phyloP scores from a whole-genome alignment of 2,329 filamentous ascomycete species.

The Simplicillium sp. region DNA sequence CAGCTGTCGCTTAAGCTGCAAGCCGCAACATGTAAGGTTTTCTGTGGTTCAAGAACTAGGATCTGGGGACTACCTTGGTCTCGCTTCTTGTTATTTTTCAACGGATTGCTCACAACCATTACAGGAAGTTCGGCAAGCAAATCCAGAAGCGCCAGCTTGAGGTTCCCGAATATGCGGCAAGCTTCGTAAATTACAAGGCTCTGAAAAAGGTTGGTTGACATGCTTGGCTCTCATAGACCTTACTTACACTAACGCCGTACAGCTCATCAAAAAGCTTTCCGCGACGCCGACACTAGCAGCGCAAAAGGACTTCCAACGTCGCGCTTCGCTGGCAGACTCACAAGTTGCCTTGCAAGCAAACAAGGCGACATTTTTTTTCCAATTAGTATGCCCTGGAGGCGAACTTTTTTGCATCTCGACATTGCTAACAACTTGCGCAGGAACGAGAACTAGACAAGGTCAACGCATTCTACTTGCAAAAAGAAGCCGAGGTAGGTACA shows the following conservation, averaged over 20 bases:
- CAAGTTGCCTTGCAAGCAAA: constrained; percentile 89
- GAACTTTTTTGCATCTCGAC: constrained; percentile 20
- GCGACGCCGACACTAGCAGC: constrained; percentile 77
- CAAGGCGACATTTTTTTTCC: constrained; percentile 98
- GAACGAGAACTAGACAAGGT: constrained; percentile 98
- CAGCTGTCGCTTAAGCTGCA: constrained; percentile 6
- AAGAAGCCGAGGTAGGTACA: constrained; percentile 79
- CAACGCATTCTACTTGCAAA: constrained; percentile 95
- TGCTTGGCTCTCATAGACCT: constrained; percentile 10
- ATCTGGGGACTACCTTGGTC: too few relatives aligned
- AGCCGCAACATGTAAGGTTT: constrained; percentile 24
- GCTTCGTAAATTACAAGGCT: constrained; percentile 98
- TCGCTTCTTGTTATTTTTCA: background rate
- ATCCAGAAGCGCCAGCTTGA: constrained; percentile 99
- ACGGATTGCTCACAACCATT: constrained; percentile 1
- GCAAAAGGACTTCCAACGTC: constrained; percentile 53
- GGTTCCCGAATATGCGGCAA: constrained; percentile 97
- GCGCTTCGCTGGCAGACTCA: constrained; percentile 52
- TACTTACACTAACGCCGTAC: constrained; percentile 22
- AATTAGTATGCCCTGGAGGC: constrained; percentile 55
- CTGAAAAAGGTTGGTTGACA: constrained; percentile 74
- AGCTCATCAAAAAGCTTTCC: constrained; percentile 98
- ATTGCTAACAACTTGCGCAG: constrained; percentile 36
- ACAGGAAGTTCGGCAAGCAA: constrained; percentile 99
- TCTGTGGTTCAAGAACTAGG: background rate